Evolutionary conservation across 2,329 filamentous ascomycete species (phyloP).

Genomic region (Calonectria crousiana): DNA sequence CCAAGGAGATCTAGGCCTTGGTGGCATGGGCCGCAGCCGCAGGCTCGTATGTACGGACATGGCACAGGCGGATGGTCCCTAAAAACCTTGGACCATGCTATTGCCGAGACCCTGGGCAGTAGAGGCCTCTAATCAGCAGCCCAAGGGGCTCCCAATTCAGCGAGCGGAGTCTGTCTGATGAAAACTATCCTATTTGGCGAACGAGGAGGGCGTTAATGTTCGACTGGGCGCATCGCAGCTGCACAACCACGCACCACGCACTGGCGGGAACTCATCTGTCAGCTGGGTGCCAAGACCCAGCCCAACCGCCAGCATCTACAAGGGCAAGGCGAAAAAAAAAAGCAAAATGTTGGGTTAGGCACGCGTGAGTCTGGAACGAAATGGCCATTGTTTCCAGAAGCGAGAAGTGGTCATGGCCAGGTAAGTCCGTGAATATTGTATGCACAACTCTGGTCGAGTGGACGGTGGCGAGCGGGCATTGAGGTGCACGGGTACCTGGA

Average conservation of each 20-base stretch:
- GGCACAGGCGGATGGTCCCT: constrained; percentile 13
- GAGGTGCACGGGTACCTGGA: constrained; percentile 25
- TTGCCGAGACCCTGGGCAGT: constrained; percentile 3
- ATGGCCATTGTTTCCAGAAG: constrained; percentile 29
- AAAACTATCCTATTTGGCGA: not conserved
- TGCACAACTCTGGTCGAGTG: constrained; percentile 28
- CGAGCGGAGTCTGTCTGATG: constrained; percentile 9
- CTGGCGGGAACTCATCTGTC: constrained; percentile 28
- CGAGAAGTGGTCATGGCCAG: constrained; percentile 16
- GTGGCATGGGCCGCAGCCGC: constrained; percentile 2
- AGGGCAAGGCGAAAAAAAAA: constrained; percentile 21
- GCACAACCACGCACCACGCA: constrained; percentile 15
- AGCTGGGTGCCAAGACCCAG: constrained; percentile 30
- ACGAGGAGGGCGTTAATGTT: constrained; percentile 15
- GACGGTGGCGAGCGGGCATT: constrained; percentile 38
- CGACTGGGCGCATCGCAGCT: constrained; percentile 9
- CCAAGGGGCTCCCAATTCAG: not conserved
- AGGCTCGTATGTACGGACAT: not conserved
- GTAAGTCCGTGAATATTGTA: not conserved
- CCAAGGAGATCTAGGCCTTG: constrained; percentile 14
- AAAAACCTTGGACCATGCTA: constrained; percentile 10
- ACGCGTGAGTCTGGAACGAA: constrained; percentile 19
- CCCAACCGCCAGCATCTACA: constrained; percentile 18
- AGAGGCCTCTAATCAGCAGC: not conserved
- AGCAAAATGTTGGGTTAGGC: constrained; percentile 17